These are phyloP conservation scores for Aureobasidium sp. DNA, from an alignment of 2,329 filamentous ascomycete species.

Conservation along the genomic window DNA sequence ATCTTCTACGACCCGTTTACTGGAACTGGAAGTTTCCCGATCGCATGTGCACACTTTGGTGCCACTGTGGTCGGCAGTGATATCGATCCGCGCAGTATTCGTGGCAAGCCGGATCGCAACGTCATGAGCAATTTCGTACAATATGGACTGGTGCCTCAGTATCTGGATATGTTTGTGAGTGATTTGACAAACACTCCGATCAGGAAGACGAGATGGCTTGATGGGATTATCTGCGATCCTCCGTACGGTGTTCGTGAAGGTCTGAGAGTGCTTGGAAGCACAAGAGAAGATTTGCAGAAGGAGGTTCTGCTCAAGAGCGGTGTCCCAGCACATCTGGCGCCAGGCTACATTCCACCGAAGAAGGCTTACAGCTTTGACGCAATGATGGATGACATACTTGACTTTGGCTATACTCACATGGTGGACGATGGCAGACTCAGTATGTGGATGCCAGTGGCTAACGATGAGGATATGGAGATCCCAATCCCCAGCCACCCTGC, in stretches of 20 bases:
- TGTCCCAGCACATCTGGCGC: constrained; percentile 58
- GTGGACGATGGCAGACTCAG: constrained; percentile 72
- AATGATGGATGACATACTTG: constrained; percentile 82
- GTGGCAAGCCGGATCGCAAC: constrained; percentile 52
- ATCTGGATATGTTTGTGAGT: constrained; percentile 46
- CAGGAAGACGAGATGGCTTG: constrained; percentile 53
- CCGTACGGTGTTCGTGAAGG: constrained; percentile 94
- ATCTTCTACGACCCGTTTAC: constrained; percentile 93
- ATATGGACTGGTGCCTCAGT: constrained; percentile 56
- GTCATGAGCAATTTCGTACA: constrained; percentile 70
- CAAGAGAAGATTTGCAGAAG: constrained; percentile 46
- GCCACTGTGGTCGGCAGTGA: constrained; percentile 78
- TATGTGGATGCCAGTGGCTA: constrained; percentile 48
- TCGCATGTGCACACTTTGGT: constrained; percentile 86
- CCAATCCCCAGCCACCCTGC: constrained; percentile 64
- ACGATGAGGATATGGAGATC: constrained; percentile 16
- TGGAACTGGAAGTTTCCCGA: constrained; percentile 84
- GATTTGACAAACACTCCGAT: constrained; percentile 21
- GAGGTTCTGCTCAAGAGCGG: constrained; percentile 59
- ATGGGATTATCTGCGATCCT: constrained; percentile 91
- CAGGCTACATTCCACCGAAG: constrained; percentile 76
- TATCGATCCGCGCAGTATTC: constrained; percentile 83
- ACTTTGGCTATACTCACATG: constrained; percentile 68
- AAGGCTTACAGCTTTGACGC: constrained; percentile 84
- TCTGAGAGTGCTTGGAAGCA: constrained; percentile 72